These are phyloP conservation scores for Dentipellis sp. DNA, from an alignment of 768 basidiomycete genomes.

Conservation along the genomic window DNA sequence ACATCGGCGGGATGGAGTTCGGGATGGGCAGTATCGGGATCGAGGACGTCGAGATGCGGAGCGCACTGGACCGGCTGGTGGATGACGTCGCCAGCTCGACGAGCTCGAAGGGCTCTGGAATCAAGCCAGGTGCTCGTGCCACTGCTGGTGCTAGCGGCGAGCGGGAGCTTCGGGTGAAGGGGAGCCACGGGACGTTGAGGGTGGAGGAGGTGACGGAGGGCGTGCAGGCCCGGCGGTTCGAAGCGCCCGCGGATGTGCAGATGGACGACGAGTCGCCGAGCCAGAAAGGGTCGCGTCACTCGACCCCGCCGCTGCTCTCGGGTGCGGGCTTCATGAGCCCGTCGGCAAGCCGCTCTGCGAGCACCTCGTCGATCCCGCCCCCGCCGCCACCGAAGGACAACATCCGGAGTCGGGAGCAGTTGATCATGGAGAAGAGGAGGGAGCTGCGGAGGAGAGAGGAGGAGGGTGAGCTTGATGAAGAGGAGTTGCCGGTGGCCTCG, in stretches of 20 bases:
- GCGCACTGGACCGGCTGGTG: constrained; percentile 33
- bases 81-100: constrained; percentile 19
- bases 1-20: not conserved
- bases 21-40: constrained; percentile 12
- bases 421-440: constrained; percentile 64
- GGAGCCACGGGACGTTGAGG: constrained; percentile 13
- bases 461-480: constrained; percentile 22
- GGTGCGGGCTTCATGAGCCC: constrained; percentile 12
- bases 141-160: not conserved
- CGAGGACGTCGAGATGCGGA: constrained; percentile 26
- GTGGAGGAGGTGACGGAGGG: constrained; percentile 25
- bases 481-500: constrained; percentile 26
- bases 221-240: constrained; percentile 22
- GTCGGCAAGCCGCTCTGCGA: constrained; percentile 30
- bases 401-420: constrained; percentile 52
- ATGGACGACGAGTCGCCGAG: constrained; percentile 15
- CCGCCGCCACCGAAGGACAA: constrained; percentile 57
- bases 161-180: constrained; percentile 12
- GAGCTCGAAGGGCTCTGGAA: not conserved
- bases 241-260: constrained; percentile 20
- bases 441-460: constrained; percentile 49
- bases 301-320: constrained; percentile 12
- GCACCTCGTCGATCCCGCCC: constrained; percentile 31
- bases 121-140: not conserved
- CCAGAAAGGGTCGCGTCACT: constrained; percentile 1